Evolutionary conservation across 768 basidiomycete genomes (phyloP).

Genomic region (Amanita pseudoporphyria): DNA sequence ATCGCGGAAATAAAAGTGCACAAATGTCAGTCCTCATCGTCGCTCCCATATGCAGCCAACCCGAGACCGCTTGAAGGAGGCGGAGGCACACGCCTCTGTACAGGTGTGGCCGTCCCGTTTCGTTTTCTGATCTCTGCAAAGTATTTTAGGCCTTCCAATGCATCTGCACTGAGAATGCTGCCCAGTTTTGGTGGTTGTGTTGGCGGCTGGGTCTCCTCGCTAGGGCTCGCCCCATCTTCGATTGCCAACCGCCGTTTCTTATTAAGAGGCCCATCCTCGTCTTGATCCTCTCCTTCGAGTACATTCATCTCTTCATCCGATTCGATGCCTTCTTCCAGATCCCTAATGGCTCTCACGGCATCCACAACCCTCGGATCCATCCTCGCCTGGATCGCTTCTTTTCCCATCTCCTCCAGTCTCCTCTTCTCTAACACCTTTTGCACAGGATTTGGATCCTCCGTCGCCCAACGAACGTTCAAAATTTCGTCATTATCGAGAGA

Average conservation of each 20-base stretch:
- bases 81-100: constrained; percentile 21
- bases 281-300: constrained; percentile 21
- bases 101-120: constrained; percentile 31
- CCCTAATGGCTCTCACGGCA: constrained; percentile 77
- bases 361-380: constrained; percentile 88
- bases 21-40: constrained; percentile 27
- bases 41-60: constrained; percentile 73
- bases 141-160: constrained; percentile 83
- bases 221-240: constrained; percentile 23
- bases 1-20: not conserved
- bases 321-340: constrained; percentile 74
- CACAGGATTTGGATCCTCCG: constrained; percentile 94
- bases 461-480: constrained; percentile 98
- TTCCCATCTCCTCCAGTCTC: constrained; percentile 75
- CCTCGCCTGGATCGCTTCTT: constrained; percentile 73
- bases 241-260: constrained; percentile 26
- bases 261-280: constrained; percentile 21
- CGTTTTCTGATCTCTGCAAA: constrained; percentile 81
- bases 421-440: constrained; percentile 81
- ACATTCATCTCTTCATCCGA: constrained; percentile 32
- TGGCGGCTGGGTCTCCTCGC: constrained; percentile 14
- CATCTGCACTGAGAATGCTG: constrained; percentile 74
- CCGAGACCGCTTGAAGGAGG: constrained; percentile 40
- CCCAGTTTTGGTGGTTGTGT: constrained; percentile 23
- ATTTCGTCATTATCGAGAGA: constrained; percentile 96